Evolutionary conservation across 257 asterid species (phyloP).

Genomic region (Coffea eugenioides): DNA sequence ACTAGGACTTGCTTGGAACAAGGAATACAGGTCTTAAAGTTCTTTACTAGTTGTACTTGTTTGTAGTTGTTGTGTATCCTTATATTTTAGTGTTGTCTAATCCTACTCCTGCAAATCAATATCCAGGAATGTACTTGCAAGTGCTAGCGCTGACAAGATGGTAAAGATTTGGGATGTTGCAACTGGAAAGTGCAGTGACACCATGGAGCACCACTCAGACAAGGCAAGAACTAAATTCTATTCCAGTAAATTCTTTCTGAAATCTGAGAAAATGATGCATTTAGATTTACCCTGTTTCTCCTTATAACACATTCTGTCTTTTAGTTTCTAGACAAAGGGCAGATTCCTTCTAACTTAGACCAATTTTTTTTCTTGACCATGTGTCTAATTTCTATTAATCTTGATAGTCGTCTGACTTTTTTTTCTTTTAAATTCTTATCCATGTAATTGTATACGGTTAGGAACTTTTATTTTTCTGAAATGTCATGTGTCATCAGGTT

Average conservation of each 20-base stretch:
- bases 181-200: conserved; percentile 63
- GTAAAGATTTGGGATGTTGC: conserved; percentile 90
- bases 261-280: not conserved
- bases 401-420: not conserved
- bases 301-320: not conserved
- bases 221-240: conserved; percentile 49
- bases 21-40: conserved; percentile 61
- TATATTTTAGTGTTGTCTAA: conserved; percentile 2
- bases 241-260: not conserved
- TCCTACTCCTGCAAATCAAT: conserved; percentile 13
- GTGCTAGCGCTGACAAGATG: conserved; percentile 89
- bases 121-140: conserved; percentile 81
- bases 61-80: not conserved
- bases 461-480: not conserved
- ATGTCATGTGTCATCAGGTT: conserved; percentile 43
- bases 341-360: not conserved
- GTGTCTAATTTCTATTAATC: not conserved
- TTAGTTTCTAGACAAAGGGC: not conserved
- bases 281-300: not conserved
- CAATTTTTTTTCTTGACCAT: not conserved
- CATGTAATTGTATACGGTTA: not conserved
- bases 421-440: not conserved
- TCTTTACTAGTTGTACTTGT: conserved; percentile 6
- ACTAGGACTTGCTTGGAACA: conserved; percentile 97
- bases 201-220: conserved; percentile 83